Percentiles rank a stretch among this genome's conserved stretches.
These are phyloP conservation scores for Lepiota brunneoincarnata DNA, from an alignment of 768 basidiomycete genomes.

Conservation along the genomic window DNA sequence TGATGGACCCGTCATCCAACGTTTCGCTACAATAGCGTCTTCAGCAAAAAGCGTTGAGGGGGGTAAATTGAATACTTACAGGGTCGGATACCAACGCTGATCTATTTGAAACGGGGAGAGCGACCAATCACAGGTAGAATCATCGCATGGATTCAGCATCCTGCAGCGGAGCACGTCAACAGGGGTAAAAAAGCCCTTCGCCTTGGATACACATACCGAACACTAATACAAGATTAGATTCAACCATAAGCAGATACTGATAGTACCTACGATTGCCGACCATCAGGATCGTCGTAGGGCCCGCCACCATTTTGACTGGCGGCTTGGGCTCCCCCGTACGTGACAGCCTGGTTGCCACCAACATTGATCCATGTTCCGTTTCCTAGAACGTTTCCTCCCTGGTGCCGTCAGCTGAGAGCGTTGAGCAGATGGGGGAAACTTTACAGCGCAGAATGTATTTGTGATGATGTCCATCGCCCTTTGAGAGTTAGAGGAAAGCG, in stretches of 20 bases:
- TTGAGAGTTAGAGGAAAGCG: constrained; percentile 49
- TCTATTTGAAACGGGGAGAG: constrained; percentile 40
- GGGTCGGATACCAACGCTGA: constrained; percentile 72
- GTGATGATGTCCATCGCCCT: constrained; percentile 75
- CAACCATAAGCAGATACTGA: neutral
- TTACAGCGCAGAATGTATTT: constrained; percentile 79
- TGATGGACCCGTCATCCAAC: constrained; percentile 55
- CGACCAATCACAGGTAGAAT: constrained; percentile 55
- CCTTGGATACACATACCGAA: constrained; percentile 33
- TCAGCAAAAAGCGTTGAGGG: neutral
- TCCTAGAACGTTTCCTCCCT: constrained; percentile 57
- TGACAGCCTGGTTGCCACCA: constrained; percentile 71
- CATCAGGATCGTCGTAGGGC: constrained; percentile 58
- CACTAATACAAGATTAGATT: constrained; percentile 24
- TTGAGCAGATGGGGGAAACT: constrained; percentile 14
- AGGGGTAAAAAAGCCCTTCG: neutral
- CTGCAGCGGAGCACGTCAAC: constrained; percentile 25
- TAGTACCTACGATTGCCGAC: constrained; percentile 49
- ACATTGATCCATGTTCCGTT: constrained; percentile 81
- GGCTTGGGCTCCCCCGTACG: constrained; percentile 49
- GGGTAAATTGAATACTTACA: constrained; percentile 38
- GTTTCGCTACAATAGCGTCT: constrained; percentile 43
- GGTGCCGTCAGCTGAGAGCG: neutral
- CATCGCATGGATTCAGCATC: constrained; percentile 62
- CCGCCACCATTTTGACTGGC: constrained; percentile 43